Conservation (phyloP, 1,284 basidiomycete species). For the Austropuccinia psidii region DNA sequence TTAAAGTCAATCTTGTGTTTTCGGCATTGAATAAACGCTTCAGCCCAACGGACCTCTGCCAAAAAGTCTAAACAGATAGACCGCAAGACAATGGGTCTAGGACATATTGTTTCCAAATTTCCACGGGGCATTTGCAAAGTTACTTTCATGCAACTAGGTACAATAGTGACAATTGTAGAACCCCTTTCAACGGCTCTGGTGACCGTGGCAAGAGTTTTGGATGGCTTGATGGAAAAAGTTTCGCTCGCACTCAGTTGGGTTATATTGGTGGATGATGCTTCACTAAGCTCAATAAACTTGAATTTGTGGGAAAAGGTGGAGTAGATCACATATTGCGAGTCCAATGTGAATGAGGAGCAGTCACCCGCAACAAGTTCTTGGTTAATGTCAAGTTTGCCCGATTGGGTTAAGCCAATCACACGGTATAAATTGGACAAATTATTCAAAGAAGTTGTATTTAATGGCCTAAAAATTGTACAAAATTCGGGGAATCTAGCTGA, state of each 20-base stretch:
- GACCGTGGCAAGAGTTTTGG: background rate
- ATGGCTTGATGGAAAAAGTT: background rate
- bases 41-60: conserved; percentile 54
- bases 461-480: too few relatives aligned
- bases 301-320: conserved; percentile 77
- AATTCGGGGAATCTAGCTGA: too few relatives aligned
- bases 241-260: too few relatives aligned
- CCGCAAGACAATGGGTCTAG: conserved; percentile 80
- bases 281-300: conserved; percentile 65
- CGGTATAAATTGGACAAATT: too few relatives aligned
- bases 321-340: conserved; percentile 74
- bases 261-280: too few relatives aligned
- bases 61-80: conserved; percentile 53
- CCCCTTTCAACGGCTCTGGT: conserved; percentile 73
- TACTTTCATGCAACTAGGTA: conserved; percentile 76
- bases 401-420: conserved; percentile 34
- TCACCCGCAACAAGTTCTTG: conserved; percentile 53
- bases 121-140: conserved; percentile 97
- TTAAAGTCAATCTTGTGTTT: conserved; percentile 90
- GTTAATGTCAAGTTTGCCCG: conserved; percentile 31
- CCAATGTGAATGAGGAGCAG: conserved; percentile 71
- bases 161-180: conserved; percentile 70
- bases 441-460: too few relatives aligned
- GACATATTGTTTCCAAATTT: conserved; percentile 91
- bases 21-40: conserved; percentile 81